Base-by-base conservation (phyloP, 1,284 basidiomycete species). In the Tranzscheliella williamsii region DNA sequence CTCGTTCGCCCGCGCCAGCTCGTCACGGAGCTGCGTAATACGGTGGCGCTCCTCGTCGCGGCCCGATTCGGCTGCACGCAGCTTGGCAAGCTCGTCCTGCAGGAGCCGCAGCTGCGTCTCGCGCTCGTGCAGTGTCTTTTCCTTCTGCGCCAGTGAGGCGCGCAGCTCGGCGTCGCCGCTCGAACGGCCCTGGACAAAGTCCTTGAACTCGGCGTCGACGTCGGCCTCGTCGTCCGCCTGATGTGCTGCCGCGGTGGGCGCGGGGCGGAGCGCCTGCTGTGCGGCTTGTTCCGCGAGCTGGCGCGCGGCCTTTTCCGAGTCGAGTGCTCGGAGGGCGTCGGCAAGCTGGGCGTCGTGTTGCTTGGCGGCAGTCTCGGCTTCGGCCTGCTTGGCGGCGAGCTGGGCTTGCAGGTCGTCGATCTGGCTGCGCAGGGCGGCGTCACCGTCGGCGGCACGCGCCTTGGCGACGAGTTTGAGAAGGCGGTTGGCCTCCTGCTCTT, bases 401-500 rank as follows among this genome's bases (percentile, higher is more conserved):
- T 38, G 30, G 9, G 44, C 42, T 16, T 44, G 35, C 30, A 70
- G 34, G 9, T 39, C 45, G 11, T 68, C 61, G 16, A 70, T 48
- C 42, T 62, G 42, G 12, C 29, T 27, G 26, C 61, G 36, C 27
- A 51, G 5, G 13, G 30, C 42, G 5, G 42, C 31, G 22, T 55
- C 47, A 17, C 57, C 47, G 15, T 57, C 57, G n/a, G 35, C 43
- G 4, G 41, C 61, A 9, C 49, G 45, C 5, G 55, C 43, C 23
- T 65, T 44, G 4, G 55, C 55, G 4, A 66, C 61, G 4, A 69
- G 24, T 38, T 66, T 62, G 23, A 66, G 37, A 29, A 69, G 31
- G 4, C 57, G 24, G 20, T 60, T 67, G 8, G 57, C 62, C 44
- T 70, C 68, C 40, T 47, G 45, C 20, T 60, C 62, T 29, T 60